These are phyloP conservation scores for Fusarium xylarioides DNA, from an alignment of 2,329 filamentous ascomycete genomes.

Conservation along the genomic window DNA sequence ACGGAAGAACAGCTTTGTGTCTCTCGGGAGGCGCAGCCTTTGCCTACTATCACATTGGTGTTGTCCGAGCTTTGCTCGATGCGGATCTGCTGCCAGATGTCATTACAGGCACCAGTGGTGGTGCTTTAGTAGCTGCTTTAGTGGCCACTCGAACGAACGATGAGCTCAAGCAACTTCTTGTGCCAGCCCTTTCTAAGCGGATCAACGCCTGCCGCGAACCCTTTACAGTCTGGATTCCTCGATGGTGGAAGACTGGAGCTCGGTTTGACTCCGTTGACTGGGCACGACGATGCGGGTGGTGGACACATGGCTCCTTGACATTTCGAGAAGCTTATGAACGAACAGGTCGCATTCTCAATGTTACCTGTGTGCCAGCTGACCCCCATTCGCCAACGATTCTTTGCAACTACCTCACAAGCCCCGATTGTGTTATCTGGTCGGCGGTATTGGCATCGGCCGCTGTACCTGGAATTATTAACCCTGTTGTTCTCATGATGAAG, in stretches of 20 bases:
- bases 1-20: constrained; percentile 90
- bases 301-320: constrained; percentile 88
- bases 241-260: constrained; percentile 94
- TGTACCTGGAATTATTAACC: constrained; percentile 94
- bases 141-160: constrained; percentile 91
- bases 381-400: constrained; percentile 92
- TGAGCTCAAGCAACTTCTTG: constrained; percentile 83
- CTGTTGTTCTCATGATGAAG: constrained; percentile 93
- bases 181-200: constrained; percentile 84
- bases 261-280: constrained; percentile 94
- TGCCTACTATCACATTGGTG: constrained; percentile 96
- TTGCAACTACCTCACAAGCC: constrained; percentile 93
- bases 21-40: constrained; percentile 93
- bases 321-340: constrained; percentile 95
- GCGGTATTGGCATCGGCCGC: constrained; percentile 94
- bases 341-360: constrained; percentile 93
- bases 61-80: constrained; percentile 88
- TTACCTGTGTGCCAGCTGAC: constrained; percentile 94
- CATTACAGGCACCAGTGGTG: constrained; percentile 95
- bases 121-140: constrained; percentile 86
- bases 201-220: constrained; percentile 88
- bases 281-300: constrained; percentile 88
- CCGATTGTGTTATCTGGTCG: constrained; percentile 98
- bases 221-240: constrained; percentile 76
- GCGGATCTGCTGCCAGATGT: constrained; percentile 88